Evolutionary conservation across 1,284 basidiomycete species (phyloP).

Genomic region (Boletus smithii): DNA sequence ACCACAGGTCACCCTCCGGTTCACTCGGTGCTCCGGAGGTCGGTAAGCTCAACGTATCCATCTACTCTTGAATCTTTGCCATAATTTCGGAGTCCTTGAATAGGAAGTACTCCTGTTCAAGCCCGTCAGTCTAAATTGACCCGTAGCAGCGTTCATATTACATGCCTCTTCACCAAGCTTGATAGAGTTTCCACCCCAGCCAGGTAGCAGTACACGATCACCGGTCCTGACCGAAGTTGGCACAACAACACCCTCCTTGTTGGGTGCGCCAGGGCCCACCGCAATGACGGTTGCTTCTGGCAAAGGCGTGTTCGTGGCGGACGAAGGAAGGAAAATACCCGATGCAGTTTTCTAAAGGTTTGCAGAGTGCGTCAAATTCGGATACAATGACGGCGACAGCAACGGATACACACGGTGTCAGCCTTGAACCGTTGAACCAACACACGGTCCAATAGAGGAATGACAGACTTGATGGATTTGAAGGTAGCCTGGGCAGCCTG

Average conservation of each 20-base stretch:
- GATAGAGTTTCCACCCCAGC: conserved; percentile 94
- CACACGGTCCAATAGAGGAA: conserved; percentile 94
- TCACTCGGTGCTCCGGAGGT: conserved; percentile 1
- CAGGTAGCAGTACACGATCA: conserved; percentile 90
- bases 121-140: conserved; percentile 1
- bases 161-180: conserved; percentile 96
- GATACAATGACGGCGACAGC: not conserved
- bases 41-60: no score
- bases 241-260: conserved; percentile 81
- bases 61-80: conserved; percentile 94
- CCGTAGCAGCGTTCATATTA: conserved; percentile 16
- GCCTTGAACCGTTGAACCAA: conserved; percentile 97
- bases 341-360: conserved; percentile 83
- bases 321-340: conserved; percentile 92
- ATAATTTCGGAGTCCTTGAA: conserved; percentile 97
- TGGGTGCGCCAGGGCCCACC: conserved; percentile 87
- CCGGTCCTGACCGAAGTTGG: conserved; percentile 83
- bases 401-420: conserved; percentile 68
- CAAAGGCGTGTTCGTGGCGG: conserved; percentile 77
- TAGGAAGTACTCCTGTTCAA: conserved; percentile 77
- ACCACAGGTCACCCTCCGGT: not conserved
- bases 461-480: conserved; percentile 90
- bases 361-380: not conserved
- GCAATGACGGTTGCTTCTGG: conserved; percentile 97
- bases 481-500: conserved; percentile 81